Evolutionary conservation across 2,329 filamentous ascomycete species (phyloP), one percentile per base, ranked within the genome.

Genomic region (Exophiala bonariae): DNA sequence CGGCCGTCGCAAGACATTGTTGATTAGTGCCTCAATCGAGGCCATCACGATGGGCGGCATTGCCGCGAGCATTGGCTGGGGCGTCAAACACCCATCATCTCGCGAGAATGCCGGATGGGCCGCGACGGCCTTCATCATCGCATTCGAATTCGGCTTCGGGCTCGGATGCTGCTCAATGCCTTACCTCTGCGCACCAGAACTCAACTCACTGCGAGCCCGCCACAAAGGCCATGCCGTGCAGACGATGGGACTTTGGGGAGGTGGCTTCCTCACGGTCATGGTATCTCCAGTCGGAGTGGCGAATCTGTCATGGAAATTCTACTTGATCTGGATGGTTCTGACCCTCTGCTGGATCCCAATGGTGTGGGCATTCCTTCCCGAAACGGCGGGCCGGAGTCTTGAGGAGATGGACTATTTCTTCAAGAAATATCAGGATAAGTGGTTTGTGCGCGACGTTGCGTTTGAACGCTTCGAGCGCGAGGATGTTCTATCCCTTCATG

Each of bases 341-440:
- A 45, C 32, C 20, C 19, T 16, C 2, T 31, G 32, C 14, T 22
- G 3, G 2, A 23, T 45, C 16, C 42, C 42, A n/a, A 11, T 45
- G 3, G 11, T 45, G 14, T 45, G 18, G 4, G 11, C 4, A 36
- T 18, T 35, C 19, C 13, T 2, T 17, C 18, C 19, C 11, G 19
- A 44, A 19, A 17, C 33, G 32, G 42, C 42, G 20, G 42, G 42
- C 8, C 42, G 42, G 2, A 37, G 10, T n/a, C 23, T 45, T n/a
- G 42, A 47, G 20, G 13, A 47, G 18, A 40, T 47, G 23, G 37
- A 47, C 16, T 41, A 40, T 19, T 47, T 41, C 35, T 47, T 46
- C 19, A 22, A 23, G n/a, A 38, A 46, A 16, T 40, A 46, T 23
- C 43, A 40, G 20, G 28, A 31, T n/a, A 18, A 44, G 20, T 44